Conservation (phyloP, 139 green algal species). For the Volvox reticuliferus region DNA sequence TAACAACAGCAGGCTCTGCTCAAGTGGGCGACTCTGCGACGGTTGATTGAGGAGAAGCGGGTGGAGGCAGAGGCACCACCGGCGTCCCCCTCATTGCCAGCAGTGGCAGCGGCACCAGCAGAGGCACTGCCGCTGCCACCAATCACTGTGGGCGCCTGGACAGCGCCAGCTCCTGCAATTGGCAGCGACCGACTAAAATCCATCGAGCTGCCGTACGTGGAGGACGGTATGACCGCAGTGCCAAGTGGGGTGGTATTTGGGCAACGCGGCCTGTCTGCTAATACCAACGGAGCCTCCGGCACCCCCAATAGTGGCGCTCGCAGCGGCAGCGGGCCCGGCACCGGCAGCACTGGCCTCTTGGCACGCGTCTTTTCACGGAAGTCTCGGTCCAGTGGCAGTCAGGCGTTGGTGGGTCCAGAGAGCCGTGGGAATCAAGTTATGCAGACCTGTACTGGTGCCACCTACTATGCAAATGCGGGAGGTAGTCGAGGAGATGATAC, state of each 20-base stretch:
- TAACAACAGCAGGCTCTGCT: background rate
- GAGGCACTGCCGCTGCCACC: background rate
- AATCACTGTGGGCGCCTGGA: background rate
- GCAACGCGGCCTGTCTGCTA: background rate
- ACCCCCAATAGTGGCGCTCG: background rate
- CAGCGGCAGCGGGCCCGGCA: background rate
- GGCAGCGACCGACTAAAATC: background rate
- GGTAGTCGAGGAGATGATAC: background rate
- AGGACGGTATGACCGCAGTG: background rate
- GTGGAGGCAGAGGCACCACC: background rate
- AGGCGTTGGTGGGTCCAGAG: too few species aligned
- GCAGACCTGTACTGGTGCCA: background rate
- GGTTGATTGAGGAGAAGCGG: background rate
- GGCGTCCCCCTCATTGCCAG: background rate
- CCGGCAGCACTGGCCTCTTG: background rate
- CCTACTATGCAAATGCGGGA: background rate
- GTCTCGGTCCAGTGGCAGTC: background rate
- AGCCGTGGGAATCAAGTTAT: background rate
- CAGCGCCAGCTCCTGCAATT: background rate
- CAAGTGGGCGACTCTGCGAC: background rate
- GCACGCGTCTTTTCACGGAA: background rate
- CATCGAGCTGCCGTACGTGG: background rate
- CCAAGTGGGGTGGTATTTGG: background rate
- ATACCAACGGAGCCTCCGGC: background rate
- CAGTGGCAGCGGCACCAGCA: background rate